These are phyloP conservation scores for Jamesozyma lodderae DNA, from an alignment of 805 yeast species.

Conservation along the genomic window DNA sequence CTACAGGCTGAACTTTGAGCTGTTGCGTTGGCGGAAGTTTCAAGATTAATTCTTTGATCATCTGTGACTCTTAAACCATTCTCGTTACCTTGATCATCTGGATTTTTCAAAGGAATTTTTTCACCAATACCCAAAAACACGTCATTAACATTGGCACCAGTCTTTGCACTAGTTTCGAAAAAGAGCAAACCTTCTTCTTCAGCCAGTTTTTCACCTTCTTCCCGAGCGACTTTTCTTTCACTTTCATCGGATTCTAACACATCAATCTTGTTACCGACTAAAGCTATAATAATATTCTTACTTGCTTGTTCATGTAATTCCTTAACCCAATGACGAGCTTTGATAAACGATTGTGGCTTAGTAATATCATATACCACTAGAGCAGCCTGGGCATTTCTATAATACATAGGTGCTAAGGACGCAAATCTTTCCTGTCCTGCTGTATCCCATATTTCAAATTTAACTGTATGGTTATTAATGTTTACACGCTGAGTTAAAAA, in stretches of 20 bases:
- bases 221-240: constrained; percentile 61
- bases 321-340: constrained; percentile 97
- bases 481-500: constrained; percentile 89
- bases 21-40: constrained; percentile 25
- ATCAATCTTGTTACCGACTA: constrained; percentile 90
- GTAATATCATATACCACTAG: constrained; percentile 92
- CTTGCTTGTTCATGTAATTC: constrained; percentile 92
- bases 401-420: constrained; percentile 92
- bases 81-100: constrained; percentile 18
- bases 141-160: constrained; percentile 80
- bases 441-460: constrained; percentile 93
- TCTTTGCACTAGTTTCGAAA: constrained; percentile 92
- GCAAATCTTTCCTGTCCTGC: constrained; percentile 98
- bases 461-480: constrained; percentile 76
- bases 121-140: constrained; percentile 86
- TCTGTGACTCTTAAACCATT: constrained; percentile 18
- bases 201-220: constrained; percentile 82
- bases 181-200: constrained; percentile 85
- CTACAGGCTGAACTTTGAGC: constrained; percentile 26
- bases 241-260: constrained; percentile 44
- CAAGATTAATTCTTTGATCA: constrained; percentile 30
- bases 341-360: constrained; percentile 86
- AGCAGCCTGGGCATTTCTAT: constrained; percentile 95
- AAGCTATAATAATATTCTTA: constrained; percentile 84
- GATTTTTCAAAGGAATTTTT: constrained; percentile 52